A percentile compares a stretch with the other conserved stretches of the same genome.
Conservation (phyloP, 225 moss, liverwort and hornwort species). For the Ulota crispa region DNA sequence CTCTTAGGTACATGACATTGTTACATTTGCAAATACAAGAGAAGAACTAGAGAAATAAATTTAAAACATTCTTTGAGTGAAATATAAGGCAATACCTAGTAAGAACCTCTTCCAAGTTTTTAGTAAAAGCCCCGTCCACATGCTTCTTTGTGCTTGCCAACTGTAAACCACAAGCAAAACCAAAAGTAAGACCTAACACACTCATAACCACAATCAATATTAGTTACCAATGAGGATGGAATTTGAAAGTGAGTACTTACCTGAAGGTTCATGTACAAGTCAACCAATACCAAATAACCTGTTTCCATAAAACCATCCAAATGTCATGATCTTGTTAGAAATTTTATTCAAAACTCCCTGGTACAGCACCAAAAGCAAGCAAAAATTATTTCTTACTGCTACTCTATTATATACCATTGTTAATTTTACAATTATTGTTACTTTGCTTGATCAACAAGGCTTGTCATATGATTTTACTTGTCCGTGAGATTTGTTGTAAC, state of each 20-base stretch:
- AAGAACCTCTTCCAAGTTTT: slow-evolving; percentile 93
- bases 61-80: not conserved
- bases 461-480: not conserved
- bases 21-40: slow-evolving; percentile 69
- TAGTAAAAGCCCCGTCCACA: slow-evolving; percentile 92
- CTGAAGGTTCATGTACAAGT: slow-evolving; percentile 99
- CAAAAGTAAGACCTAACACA: not conserved
- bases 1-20: slow-evolving; percentile 90
- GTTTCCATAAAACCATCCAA: slow-evolving; percentile 14
- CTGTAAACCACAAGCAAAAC: slow-evolving; percentile 36
- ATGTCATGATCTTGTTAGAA: not conserved
- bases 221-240: not conserved
- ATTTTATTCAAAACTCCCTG: not conserved
- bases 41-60: not conserved
- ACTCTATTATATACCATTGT: not conserved
- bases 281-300: slow-evolving; percentile 96
- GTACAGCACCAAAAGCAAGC: not conserved
- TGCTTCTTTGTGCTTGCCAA: slow-evolving; percentile 95
- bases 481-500: not conserved
- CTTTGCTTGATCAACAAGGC: not conserved
- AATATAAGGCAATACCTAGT: slow-evolving; percentile 59
- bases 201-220: not conserved
- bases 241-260: slow-evolving; percentile 20
- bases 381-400: not conserved
- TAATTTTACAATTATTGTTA: not conserved